Evolutionary conservation across 129 eudicot genomes (phyloP).

Genomic region (Arctium lappa): DNA sequence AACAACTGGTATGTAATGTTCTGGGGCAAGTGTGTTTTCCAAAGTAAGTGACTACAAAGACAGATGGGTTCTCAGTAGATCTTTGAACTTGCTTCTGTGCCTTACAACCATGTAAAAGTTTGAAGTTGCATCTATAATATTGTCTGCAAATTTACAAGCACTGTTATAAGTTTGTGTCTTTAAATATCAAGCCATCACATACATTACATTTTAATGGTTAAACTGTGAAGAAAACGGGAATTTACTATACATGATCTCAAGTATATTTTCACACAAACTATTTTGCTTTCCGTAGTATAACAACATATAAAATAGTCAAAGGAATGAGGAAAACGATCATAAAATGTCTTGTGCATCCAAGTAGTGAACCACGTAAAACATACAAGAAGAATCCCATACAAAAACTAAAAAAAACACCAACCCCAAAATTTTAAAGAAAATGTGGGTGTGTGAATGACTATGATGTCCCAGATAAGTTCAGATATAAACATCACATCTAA

Average conservation of each 20-base stretch:
- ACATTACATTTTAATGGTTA: not conserved
- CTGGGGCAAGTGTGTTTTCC: conserved; percentile 7
- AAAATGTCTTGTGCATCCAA: not conserved
- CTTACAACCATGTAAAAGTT: not conserved
- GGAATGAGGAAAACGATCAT: not conserved
- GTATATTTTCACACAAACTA: not conserved
- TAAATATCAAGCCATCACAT: not conserved
- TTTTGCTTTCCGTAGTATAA: not conserved
- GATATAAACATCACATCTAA: not conserved
- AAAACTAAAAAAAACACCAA: not conserved
- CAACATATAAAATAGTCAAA: not conserved
- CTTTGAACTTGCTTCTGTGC: not conserved
- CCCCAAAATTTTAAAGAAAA: no score
- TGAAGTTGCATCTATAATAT: not conserved
- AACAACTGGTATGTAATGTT: not conserved
- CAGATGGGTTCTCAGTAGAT: not conserved
- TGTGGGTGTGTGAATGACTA: no score
- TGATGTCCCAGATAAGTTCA: not conserved
- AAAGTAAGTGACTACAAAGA: not conserved
- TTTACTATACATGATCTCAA: not conserved
- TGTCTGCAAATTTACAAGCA: not conserved
- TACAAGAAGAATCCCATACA: not conserved
- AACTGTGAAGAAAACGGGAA: not conserved
- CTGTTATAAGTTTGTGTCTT: not conserved
- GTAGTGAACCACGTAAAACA: not conserved